A percentile compares a stretch with the other conserved stretches of the same genome.
phyloP scores from a whole-genome alignment of 208 protist species.

The Acanthamoeba sp. region DNA sequence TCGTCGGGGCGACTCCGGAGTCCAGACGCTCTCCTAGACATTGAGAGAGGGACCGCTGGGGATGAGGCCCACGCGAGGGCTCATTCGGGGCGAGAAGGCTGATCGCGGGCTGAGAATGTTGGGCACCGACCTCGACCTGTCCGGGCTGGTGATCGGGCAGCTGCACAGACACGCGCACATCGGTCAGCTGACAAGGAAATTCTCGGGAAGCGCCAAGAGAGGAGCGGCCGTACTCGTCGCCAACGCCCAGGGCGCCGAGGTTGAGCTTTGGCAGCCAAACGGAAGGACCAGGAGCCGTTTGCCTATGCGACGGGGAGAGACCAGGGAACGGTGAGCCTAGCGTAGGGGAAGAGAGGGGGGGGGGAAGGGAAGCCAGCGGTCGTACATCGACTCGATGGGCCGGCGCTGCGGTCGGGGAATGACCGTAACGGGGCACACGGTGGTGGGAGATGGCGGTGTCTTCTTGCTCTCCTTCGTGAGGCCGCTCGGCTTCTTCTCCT shows the following conservation, averaged over 20 bases:
- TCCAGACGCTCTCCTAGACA: not conserved
- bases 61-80: conserved; percentile 29
- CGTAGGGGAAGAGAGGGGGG: not conserved
- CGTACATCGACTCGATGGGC: conserved; percentile 18
- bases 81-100: conserved; percentile 56
- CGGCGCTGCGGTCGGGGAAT: conserved; percentile 33
- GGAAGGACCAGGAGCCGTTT: not conserved
- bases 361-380: not conserved
- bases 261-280: conserved; percentile 68
- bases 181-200: not conserved
- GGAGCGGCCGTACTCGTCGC: not conserved
- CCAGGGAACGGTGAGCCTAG: not conserved
- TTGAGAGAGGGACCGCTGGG: conserved; percentile 13
- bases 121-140: conserved; percentile 47
- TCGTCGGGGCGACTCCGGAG: not conserved
- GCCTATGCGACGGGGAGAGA: not conserved
- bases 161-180: not conserved
- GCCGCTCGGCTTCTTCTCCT: conserved; percentile 39
- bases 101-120: conserved; percentile 66
- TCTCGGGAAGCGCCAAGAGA: not conserved
- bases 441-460: conserved; percentile 29
- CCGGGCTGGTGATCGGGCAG: conserved; percentile 27
- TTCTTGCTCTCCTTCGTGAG: conserved; percentile 53
- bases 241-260: conserved; percentile 33
- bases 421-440: conserved; percentile 26